phyloP scores from a whole-genome alignment of 192 early-diverging fungal genomes.

The Cetraspora pellucida region DNA sequence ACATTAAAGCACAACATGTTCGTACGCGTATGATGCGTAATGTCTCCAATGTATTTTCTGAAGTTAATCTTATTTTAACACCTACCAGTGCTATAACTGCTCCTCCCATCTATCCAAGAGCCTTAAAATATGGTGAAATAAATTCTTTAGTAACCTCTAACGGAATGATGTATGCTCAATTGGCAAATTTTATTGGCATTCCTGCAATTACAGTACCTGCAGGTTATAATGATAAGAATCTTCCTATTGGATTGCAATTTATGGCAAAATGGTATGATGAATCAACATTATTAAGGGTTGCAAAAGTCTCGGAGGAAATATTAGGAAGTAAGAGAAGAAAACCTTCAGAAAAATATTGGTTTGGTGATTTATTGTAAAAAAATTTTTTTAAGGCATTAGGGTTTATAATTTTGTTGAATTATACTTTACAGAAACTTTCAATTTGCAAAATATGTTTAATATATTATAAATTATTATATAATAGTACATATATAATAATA shows the following conservation, averaged over 20 bases:
- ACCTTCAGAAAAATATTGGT: constrained; percentile 34
- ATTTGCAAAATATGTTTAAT: too few relatives aligned
- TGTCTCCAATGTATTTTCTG: constrained; percentile 50
- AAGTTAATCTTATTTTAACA: constrained; percentile 65
- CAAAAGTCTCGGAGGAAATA: constrained; percentile 54
- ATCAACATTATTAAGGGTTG: constrained; percentile 60
- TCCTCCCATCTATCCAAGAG: constrained; percentile 51
- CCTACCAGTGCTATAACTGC: constrained; percentile 62
- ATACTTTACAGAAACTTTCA: too few relatives aligned
- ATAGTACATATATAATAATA: too few relatives aligned
- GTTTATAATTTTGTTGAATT: too few relatives aligned
- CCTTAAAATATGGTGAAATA: constrained; percentile 51
- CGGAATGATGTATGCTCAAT: constrained; percentile 60
- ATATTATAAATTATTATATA: too few relatives aligned
- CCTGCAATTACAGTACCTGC: constrained; percentile 65
- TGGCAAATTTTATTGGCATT: constrained; percentile 69
- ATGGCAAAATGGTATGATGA: constrained; percentile 73
- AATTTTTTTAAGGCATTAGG: too few relatives aligned
- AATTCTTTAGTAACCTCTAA: constrained; percentile 55
- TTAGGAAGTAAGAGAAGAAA: constrained; percentile 42
- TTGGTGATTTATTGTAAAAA: constrained; percentile 26
- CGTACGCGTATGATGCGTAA: constrained; percentile 58
- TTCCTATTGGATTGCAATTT: constrained; percentile 72
- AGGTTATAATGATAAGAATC: constrained; percentile 53
- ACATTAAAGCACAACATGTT: constrained; percentile 54